phyloP scores from a whole-genome alignment of 768 basidiomycete species.

The Agaricus sinodeliciosus region DNA sequence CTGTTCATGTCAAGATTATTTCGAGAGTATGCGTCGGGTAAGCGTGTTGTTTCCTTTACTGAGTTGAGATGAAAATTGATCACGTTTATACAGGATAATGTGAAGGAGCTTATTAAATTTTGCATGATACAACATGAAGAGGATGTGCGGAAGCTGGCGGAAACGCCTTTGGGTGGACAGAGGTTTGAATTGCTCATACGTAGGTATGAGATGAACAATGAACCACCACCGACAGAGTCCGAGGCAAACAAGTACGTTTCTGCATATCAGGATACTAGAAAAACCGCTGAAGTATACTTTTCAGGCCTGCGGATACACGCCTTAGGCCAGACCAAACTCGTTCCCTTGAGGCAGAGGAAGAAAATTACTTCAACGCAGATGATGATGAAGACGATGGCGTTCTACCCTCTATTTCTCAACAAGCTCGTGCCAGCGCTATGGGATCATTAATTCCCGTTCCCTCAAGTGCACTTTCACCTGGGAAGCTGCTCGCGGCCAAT shows the following conservation, averaged over 20 bases:
- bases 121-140: constrained; percentile 75
- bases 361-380: constrained; percentile 88
- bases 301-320: constrained; percentile 35
- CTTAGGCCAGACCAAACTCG: constrained; percentile 36
- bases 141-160: constrained; percentile 56
- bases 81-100: constrained; percentile 60
- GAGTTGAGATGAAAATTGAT: not conserved
- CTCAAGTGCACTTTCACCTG: constrained; percentile 1
- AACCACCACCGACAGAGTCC: constrained; percentile 54
- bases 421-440: constrained; percentile 16
- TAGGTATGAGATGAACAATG: constrained; percentile 90
- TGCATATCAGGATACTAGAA: not conserved
- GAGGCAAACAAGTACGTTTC: constrained; percentile 44
- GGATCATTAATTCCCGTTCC: not conserved
- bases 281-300: constrained; percentile 10
- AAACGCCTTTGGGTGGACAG: constrained; percentile 52
- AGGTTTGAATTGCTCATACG: constrained; percentile 69
- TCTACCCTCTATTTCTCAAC: constrained; percentile 31
- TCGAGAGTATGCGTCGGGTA: constrained; percentile 87
- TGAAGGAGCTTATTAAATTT: constrained; percentile 77
- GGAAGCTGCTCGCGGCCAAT: constrained; percentile 1
- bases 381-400: constrained; percentile 62
- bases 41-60: constrained; percentile 16
- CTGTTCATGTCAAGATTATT: constrained; percentile 93
- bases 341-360: constrained; percentile 70